Evolutionary conservation across 2,329 filamentous ascomycete genomes (phyloP), one percentile per base, ranked within the genome.

Genomic region (Aspergillus alliaceus): DNA sequence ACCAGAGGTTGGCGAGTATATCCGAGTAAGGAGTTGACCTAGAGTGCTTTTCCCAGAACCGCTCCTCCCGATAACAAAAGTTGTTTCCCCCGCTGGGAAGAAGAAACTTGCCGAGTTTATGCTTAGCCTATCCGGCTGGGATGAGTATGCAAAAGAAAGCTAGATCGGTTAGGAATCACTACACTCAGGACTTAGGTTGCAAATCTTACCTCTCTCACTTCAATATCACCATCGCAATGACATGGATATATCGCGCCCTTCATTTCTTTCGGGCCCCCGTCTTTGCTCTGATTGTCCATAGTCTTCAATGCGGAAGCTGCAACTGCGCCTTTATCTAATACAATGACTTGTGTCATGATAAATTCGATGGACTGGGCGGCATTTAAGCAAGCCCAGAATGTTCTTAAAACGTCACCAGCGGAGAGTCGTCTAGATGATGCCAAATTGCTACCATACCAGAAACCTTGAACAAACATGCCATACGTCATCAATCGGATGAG

Each of bases 1-100:
- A 0, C 93, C 93, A 0, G 76, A 76, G 0, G 76, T 72, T 0
- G 90, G 85, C 6, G 84, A 78, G 68, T 97, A 96, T 64, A 96
- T 90, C 12, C 87, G 85, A 51, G 92, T 80, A 0, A 98, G 80
- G 0, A 98, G 80, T 68, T 91, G 91, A 1, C 89, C 87, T 1
- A 98, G 69, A 0, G 93, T 98, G 64, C 91, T 96, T 72, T 98
- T 98, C 0, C 93, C 93, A 2, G 91, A 96, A 0, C 95, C 95
- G 67, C 91, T 96, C 66, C 83, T 84, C 0, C 93, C 95, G 50
- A 97, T 85, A 2, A 98, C 80, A 67, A 95, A 97, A 0, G 87
- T 91, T 3, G 88, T 86, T 59, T 90, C 80, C 0, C 90, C 88
- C 0, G 88, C 81, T 0, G 86, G 84, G 56, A 98, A 93, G 62